Base-by-base conservation (phyloP, 2,329 filamentous ascomycete species). In the Rachicladosporium sp. region DNA sequence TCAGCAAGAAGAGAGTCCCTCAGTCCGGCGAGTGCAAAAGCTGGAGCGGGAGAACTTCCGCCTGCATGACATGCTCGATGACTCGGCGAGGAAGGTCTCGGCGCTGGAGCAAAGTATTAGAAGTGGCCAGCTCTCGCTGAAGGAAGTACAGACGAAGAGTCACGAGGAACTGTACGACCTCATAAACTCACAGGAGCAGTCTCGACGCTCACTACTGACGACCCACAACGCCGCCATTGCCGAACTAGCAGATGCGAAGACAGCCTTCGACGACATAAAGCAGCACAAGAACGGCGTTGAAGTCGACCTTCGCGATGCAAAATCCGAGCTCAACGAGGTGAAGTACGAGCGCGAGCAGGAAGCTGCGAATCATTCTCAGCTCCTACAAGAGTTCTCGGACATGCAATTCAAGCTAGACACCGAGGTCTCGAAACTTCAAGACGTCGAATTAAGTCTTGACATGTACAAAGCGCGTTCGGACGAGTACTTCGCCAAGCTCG, bases 91-190 rank as follows among this genome's bases (percentile, higher is more conserved):
- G 69, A 95, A 95, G 64, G 81, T 95, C 2, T 94, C 89, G 6
- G 76, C 81, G 1, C 65, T 96, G 13, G 91, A 96, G 62, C 82
- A 84, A 57, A 87, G 79, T 44, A 80, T 96, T 42, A 82, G 81
- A 42, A 83, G 80, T 29, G 91, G 88, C 9, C 84, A 95, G 58
- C 69, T 96, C 4, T 91, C 86, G 0, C 69, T 95, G 32, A 82
- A 87, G 36, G 89, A 96, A 59, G 77, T 96, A 33, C 88, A 95
- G 60, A 82, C 88, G 2, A 88, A 84, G 58, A 93, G 87, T 4
- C 87, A 96, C 51, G 88, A 95, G 56, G 91, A 96, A 60, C 77
- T 96, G n/a, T 82, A 93, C 47, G 87, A 95, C 46, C 71, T 94
- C 30, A 80, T 96, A 56, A 93, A 87, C 59, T 89, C 81, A 44